Percentiles rank a stretch among this genome's conserved stretches.
Conservation (phyloP, 306 rosid species). For the Boehmeria nivea region DNA sequence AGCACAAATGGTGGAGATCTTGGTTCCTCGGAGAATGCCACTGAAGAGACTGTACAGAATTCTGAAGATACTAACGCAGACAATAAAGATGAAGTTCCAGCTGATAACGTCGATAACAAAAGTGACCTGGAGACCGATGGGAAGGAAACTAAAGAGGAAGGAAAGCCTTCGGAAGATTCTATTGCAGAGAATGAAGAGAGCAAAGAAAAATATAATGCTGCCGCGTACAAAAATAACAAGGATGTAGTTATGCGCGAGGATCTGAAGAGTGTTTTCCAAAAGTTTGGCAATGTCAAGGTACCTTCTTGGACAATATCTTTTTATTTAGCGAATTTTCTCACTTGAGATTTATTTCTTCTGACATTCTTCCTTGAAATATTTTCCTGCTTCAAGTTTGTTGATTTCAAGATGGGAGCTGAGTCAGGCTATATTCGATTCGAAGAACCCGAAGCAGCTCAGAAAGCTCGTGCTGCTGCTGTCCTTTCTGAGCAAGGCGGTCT, state of each 20-base stretch:
- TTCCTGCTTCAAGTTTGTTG: constrained; percentile 46
- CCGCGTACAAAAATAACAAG: constrained; percentile 54
- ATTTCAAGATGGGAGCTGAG: constrained; percentile 79
- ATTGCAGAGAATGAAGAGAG: constrained; percentile 23
- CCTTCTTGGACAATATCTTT: too few species aligned
- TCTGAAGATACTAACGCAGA: constrained; percentile 13
- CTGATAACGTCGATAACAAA: constrained; percentile 26
- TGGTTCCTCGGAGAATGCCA: constrained; percentile 20
- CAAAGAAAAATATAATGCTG: constrained; percentile 37
- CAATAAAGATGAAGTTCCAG: constrained; percentile 33
- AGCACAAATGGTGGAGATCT: constrained; percentile 21
- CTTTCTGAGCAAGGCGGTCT: constrained; percentile 67
- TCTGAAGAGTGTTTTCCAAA: constrained; percentile 58
- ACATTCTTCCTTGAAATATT: neutral
- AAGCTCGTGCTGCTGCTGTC: constrained; percentile 86
- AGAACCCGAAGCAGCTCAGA: constrained; percentile 74
- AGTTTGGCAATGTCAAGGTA: constrained; percentile 83
- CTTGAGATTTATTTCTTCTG: constrained; percentile 11
- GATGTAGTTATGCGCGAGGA: constrained; percentile 83
- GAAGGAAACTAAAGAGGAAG: constrained; percentile 38
- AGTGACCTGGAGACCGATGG: constrained; percentile 29
- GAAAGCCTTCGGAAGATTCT: constrained; percentile 24
- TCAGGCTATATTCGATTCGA: constrained; percentile 81
- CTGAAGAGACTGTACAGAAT: constrained; percentile 20
- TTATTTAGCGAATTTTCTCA: neutral